Evolutionary conservation across 2,329 filamentous ascomycete species (phyloP), one percentile per base, ranked within the genome.

Genomic region (Neopestalotiopsis rosae): DNA sequence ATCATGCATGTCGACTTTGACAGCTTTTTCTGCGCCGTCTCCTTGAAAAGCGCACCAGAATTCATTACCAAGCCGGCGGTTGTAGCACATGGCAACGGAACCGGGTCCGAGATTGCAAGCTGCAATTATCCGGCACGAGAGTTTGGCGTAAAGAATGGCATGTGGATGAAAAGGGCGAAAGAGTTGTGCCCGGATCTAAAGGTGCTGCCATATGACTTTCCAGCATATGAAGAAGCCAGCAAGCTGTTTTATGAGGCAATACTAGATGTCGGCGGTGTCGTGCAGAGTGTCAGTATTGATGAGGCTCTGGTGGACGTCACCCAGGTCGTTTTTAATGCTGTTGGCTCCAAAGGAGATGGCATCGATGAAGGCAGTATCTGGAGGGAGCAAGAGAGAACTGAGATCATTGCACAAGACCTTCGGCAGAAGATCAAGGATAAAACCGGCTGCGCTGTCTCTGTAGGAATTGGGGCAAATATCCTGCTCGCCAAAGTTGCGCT

Each of bases 1-100:
- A 87, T 99, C 66, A 88, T 99, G 76, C 96, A 99, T 75, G 94
- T 99, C 38, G 96, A 99, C 77, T 99, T 99, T 79, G 97, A 99
- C 81, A 96, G 94, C 79, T 99, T 99, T 82, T 99, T 99, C 80
- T 97, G 95, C 69, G 94, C 97, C 0, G 94, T 99, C 0, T 98
- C 96, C 0, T 77, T 90, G 14, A 94, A 94, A 74, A 92, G 90
- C 67, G 86, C 90, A 30, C 94, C 95, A 0, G 90, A 97, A 24
- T 91, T 89, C 70, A 83, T 86, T 52, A 90, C 93, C 65, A 95
- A 94, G 76, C 96, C 97, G 0, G 90, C 92, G 2, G 96, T 93
- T 0, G 93, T 99, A 42, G 95, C 96, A 4, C 96, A 99, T 76
- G 92, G 95, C 4, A 88, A 87, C 59, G 95, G 95, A 0, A 89